A percentile compares a stretch with the other conserved stretches of the same genome.
phyloP scores from a whole-genome alignment of 768 basidiomycete genomes.

The Neoboletus brunneissimus region DNA sequence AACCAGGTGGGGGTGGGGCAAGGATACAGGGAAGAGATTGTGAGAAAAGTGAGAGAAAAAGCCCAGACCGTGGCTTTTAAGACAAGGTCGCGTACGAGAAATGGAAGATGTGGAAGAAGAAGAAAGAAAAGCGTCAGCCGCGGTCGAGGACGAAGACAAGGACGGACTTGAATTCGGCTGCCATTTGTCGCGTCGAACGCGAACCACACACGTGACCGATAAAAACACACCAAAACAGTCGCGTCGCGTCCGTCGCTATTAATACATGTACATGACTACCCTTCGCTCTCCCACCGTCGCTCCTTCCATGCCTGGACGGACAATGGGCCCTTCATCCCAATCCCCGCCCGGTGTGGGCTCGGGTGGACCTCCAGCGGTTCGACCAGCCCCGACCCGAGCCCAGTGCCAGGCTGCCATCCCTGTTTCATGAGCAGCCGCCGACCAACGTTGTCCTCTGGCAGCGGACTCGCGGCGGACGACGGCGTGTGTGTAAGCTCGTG shows the following conservation, averaged over 20 bases:
- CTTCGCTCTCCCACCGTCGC: slow-evolving; percentile 38
- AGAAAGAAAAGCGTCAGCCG: slow-evolving; percentile 34
- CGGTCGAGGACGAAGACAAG: slow-evolving; percentile 29
- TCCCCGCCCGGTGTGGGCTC: slow-evolving; percentile 47
- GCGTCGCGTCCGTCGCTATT: slow-evolving; percentile 30
- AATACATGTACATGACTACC: not conserved
- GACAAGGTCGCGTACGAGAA: slow-evolving; percentile 24
- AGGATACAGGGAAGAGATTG: slow-evolving; percentile 28
- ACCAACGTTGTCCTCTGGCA: slow-evolving; percentile 61
- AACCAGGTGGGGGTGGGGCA: slow-evolving; percentile 5
- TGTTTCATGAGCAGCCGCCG: slow-evolving; percentile 67
- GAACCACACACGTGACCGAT: slow-evolving; percentile 38
- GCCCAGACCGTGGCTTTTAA: slow-evolving; percentile 25
- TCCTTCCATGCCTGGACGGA: slow-evolving; percentile 35
- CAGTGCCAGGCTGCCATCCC: slow-evolving; percentile 69
- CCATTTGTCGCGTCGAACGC: slow-evolving; percentile 34
- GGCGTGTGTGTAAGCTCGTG: slow-evolving; percentile 24
- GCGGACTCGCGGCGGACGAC: slow-evolving; percentile 35
- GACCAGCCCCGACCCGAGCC: slow-evolving; percentile 41
- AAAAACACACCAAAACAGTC: slow-evolving; percentile 37
- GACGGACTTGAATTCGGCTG: slow-evolving; percentile 17
- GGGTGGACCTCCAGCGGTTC: slow-evolving; percentile 54
- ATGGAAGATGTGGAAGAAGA: slow-evolving; percentile 17
- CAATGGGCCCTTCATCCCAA: slow-evolving; percentile 41
- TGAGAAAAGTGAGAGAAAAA: slow-evolving; percentile 34